These are phyloP conservation scores for Mortierella sp. DNA, from an alignment of 371 early-diverging fungal genomes.

Conservation along the genomic window DNA sequence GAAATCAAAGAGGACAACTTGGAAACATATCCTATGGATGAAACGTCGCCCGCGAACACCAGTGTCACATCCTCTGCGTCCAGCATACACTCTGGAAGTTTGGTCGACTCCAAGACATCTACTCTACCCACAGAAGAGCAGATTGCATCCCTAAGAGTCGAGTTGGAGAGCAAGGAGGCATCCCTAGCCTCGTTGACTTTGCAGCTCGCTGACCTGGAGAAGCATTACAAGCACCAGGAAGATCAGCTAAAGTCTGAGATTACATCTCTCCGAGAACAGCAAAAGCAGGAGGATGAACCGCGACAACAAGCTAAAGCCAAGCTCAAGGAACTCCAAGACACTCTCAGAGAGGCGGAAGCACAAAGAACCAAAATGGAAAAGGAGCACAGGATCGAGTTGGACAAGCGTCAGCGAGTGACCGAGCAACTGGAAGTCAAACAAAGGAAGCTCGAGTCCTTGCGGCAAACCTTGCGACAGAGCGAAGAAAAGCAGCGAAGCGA, in stretches of 20 bases:
- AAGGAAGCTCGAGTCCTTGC: constrained; percentile 31
- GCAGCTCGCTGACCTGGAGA: constrained; percentile 46
- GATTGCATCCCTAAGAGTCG: constrained; percentile 16
- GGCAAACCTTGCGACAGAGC: constrained; percentile 25
- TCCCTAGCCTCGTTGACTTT: constrained; percentile 40
- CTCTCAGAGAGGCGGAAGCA: constrained; percentile 37
- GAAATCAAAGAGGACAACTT: constrained; percentile 4
- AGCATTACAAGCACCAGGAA: constrained; percentile 53
- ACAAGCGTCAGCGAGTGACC: constrained; percentile 33
- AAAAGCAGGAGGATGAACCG: constrained; percentile 54
- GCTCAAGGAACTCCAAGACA: constrained; percentile 60
- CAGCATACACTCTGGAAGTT: neutral
- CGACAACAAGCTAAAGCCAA: constrained; percentile 56
- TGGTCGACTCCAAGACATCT: too few relatives aligned
- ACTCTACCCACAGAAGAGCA: constrained; percentile 31
- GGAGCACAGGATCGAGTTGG: constrained; percentile 50
- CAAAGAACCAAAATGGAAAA: constrained; percentile 53
- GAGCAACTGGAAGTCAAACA: constrained; percentile 36
- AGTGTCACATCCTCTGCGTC: neutral
- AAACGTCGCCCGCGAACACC: too few relatives aligned
- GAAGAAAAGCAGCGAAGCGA: constrained; percentile 26
- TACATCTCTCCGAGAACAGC: constrained; percentile 46
- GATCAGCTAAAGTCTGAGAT: constrained; percentile 48
- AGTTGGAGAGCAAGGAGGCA: constrained; percentile 50
- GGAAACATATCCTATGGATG: constrained; percentile 1